phyloP scores from a whole-genome alignment of 495 filamentous ascomycete genomes.

The Penicillium parvum region DNA sequence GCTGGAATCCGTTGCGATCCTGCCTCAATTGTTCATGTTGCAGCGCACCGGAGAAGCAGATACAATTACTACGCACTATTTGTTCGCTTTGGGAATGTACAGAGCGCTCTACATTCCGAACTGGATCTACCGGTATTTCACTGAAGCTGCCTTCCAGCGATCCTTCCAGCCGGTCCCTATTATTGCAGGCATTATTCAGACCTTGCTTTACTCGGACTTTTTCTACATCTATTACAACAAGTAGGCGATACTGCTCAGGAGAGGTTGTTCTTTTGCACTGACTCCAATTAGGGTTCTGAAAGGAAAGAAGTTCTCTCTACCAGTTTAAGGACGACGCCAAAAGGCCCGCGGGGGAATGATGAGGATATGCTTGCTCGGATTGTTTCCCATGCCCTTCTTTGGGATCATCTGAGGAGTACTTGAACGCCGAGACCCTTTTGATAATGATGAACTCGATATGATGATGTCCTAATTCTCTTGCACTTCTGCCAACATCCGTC shows the following conservation, averaged over 20 bases:
- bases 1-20: conserved; percentile 93
- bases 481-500: neutral
- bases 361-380: neutral
- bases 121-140: conserved; percentile 87
- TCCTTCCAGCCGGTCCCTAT: conserved; percentile 75
- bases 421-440: neutral
- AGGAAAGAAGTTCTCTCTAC: conserved; percentile 83
- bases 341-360: neutral
- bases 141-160: conserved; percentile 52
- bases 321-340: conserved; percentile 51
- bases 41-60: conserved; percentile 97
- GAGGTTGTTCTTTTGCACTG: neutral
- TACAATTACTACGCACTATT: conserved; percentile 95
- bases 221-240: conserved; percentile 99
- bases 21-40: conserved; percentile 96
- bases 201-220: conserved; percentile 94
- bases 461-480: conserved; percentile 3
- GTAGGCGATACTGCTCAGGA: conserved; percentile 39
- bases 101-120: conserved; percentile 96
- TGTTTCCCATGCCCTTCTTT: neutral
- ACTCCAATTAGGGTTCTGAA: conserved; percentile 61
- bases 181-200: conserved; percentile 85
- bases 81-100: conserved; percentile 92
- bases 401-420: neutral
- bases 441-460: conserved; percentile 3